Evolutionary conservation across 2,329 filamentous ascomycete genomes (phyloP).

Genomic region (Calonectria fujianensis): DNA sequence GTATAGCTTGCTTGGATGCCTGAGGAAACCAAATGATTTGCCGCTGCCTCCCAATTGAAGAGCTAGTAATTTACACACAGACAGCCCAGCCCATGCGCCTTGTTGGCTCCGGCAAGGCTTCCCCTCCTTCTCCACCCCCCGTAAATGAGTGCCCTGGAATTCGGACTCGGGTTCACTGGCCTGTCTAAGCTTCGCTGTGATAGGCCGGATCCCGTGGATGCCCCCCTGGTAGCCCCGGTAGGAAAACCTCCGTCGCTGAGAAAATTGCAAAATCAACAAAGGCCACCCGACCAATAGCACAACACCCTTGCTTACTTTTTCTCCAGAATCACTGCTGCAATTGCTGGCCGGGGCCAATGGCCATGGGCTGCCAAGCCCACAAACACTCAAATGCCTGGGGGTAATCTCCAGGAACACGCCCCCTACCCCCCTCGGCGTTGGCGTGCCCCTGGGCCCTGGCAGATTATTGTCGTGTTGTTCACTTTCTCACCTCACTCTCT

Average conservation of each 20-base stretch:
- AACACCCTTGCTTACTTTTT: slow-evolving; percentile 55
- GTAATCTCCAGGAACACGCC: slow-evolving; percentile 35
- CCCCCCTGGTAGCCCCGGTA: slow-evolving; percentile 32
- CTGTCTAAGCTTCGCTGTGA: slow-evolving; percentile 43
- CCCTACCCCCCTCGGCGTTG: slow-evolving; percentile 13
- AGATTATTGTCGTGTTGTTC: slow-evolving; percentile 9
- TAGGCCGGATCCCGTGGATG: slow-evolving; percentile 48
- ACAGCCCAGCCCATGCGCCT: background rate
- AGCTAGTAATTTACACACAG: background rate
- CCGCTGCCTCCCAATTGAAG: background rate
- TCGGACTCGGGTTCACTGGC: background rate
- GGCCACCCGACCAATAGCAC: slow-evolving; percentile 50
- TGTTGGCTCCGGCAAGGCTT: slow-evolving; percentile 10
- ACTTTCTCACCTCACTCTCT: slow-evolving; percentile 7
- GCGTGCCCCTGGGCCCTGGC: slow-evolving; percentile 17
- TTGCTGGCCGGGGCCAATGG: slow-evolving; percentile 14
- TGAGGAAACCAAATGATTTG: background rate
- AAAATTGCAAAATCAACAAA: slow-evolving; percentile 33
- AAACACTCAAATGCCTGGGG: slow-evolving; percentile 34
- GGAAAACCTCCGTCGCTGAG: slow-evolving; percentile 39
- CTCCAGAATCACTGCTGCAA: slow-evolving; percentile 44
- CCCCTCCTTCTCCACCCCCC: slow-evolving; percentile 3
- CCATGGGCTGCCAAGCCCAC: slow-evolving; percentile 31
- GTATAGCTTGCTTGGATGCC: background rate
- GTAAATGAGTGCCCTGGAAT: slow-evolving; percentile 31